Conservation (phyloP, 208 protist genomes). For the Trypanosomatidae sp. region DNA sequence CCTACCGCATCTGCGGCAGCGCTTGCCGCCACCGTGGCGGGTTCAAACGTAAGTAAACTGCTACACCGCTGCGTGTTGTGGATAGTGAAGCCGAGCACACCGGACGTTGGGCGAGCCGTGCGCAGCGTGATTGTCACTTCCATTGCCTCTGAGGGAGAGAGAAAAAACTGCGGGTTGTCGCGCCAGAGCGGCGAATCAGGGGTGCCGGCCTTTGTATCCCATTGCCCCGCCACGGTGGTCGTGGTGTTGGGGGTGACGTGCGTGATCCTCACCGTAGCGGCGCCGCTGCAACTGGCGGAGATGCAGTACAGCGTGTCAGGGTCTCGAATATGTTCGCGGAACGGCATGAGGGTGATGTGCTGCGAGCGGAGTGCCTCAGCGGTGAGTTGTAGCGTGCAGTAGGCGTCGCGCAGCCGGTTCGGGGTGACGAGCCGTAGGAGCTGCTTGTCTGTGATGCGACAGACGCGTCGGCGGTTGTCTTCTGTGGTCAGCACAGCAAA, state of each 20-base stretch:
- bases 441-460: slow-evolving; percentile 35
- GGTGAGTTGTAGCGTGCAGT: slow-evolving; percentile 23
- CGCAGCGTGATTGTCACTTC: slow-evolving; percentile 58
- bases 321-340: slow-evolving; percentile 32
- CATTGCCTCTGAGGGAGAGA: slow-evolving; percentile 69
- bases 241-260: slow-evolving; percentile 36
- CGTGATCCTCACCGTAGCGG: slow-evolving; percentile 26
- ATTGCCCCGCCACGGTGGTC: slow-evolving; percentile 46
- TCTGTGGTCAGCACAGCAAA: slow-evolving; percentile 52
- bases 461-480: slow-evolving; percentile 57
- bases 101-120: slow-evolving; percentile 1
- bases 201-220: slow-evolving; percentile 48
- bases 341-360: slow-evolving; percentile 43
- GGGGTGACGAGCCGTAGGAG: slow-evolving; percentile 31
- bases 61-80: slow-evolving; percentile 50
- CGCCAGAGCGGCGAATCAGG: slow-evolving; percentile 68
- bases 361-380: not conserved
- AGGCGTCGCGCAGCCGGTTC: slow-evolving; percentile 28
- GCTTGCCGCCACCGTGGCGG: slow-evolving; percentile 46
- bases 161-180: slow-evolving; percentile 86
- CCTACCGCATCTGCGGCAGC: slow-evolving; percentile 10
- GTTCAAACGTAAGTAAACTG: slow-evolving; percentile 75
- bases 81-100: slow-evolving; percentile 75
- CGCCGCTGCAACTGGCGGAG: slow-evolving; percentile 27
- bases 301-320: slow-evolving; percentile 37